A percentile compares a stretch with the other conserved stretches of the same genome.
phyloP scores from a whole-genome alignment of 345 rosid species.

The Syzygium aqueum region DNA sequence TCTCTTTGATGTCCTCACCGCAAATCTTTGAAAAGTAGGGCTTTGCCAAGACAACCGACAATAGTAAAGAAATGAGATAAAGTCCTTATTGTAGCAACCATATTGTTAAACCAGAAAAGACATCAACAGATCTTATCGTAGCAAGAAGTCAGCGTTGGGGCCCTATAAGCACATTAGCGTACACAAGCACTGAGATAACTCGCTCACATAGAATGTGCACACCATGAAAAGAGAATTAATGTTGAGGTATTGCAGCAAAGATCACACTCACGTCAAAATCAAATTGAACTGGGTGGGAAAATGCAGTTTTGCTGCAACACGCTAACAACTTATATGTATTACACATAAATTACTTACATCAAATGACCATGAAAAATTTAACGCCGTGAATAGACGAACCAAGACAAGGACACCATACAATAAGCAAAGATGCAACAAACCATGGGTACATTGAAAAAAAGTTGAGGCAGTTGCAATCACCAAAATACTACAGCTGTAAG shows the following conservation, averaged over 20 bases:
- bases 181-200: background rate
- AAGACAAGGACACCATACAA: background rate
- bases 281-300: background rate
- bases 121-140: background rate
- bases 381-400: background rate
- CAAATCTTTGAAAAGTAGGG: slow-evolving; percentile 15
- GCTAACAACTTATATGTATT: background rate
- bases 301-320: background rate
- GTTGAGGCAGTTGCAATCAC: background rate
- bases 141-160: background rate
- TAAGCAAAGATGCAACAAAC: background rate
- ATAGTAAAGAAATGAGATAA: background rate
- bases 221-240: background rate
- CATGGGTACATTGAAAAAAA: background rate
- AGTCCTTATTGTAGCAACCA: background rate
- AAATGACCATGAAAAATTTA: background rate
- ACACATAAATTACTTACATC: background rate
- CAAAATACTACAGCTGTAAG: background rate
- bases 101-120: background rate
- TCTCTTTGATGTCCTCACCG: slow-evolving; percentile 12
- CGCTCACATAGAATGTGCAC: background rate
- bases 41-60: background rate
- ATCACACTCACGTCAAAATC: background rate
- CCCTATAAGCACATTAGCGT: background rate
- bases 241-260: background rate